Evolutionary conservation across 208 protist genomes (phyloP), one percentile per base, ranked within the genome.

Genomic region (Balamuthia mandrillaris): DNA sequence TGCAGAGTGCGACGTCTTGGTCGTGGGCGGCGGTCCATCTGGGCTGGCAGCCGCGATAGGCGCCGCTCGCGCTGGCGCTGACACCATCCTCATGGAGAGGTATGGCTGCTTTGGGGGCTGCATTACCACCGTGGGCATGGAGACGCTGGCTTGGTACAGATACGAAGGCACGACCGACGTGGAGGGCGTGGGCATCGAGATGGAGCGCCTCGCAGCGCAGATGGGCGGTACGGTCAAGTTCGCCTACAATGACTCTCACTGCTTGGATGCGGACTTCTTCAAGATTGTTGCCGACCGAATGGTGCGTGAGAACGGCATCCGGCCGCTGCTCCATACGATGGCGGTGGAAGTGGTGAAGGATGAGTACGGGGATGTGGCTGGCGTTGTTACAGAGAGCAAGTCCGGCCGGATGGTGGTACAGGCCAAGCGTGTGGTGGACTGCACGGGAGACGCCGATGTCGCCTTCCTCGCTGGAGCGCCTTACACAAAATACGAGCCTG

Each of bases 191-290:
- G 60, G 60, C 60, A 68, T 68, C 33, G 60, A 68, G 60, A 68
- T 68, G 60, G 60, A 68, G 60, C 60, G 60, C 60, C 60, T 68
- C 33, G 60, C 60, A 7, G 60, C 60, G 31, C 60, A 68, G 60
- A 68, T 68, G 60, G 60, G 60, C 60, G 60, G 60, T n/a, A 68
- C 60, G 60, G 60, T 68, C 60, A 68, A 68, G 60, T 68, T 68
- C 21, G 60, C 60, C 31, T 68, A 68, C 60, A 68, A 68, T n/a
- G 60, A 68, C 16, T 68, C 60, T 14, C 60, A 68, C 33, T 68
- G 60, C 21, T n/a, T 68, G 3, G 60, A 68, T n/a, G 60, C 60
- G 33, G 60, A 68, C 60, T 68, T 68, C 21, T 68, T 68, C 60
- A 68, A 68, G 60, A n/a, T 68, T n/a, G 60, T 68, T 29, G 60